Evolutionary conservation across 2,329 filamentous ascomycete genomes (phyloP).

Genomic region (Elsinoe australis): DNA sequence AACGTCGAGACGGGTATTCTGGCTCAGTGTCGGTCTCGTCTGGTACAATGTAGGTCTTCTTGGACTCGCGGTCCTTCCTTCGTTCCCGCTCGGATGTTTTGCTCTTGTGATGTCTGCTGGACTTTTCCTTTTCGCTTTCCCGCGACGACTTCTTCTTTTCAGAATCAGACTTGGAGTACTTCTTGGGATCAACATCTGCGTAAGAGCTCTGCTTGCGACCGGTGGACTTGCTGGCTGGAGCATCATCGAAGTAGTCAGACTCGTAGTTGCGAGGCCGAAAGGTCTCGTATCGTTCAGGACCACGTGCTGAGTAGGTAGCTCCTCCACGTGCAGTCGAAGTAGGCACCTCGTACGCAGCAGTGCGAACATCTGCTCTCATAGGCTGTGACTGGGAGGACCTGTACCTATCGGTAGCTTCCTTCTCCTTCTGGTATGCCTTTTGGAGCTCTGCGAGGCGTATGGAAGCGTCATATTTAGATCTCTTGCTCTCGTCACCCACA

Average conservation of each 20-base stretch:
- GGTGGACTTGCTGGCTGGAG: constrained; percentile 1
- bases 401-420: constrained; percentile 21
- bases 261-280: constrained; percentile 3
- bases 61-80: constrained; percentile 33
- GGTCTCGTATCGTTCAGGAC: constrained; percentile 1
- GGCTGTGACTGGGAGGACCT: constrained; percentile 20
- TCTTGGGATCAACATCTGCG: constrained; percentile 17
- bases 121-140: constrained; percentile 30
- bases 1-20: constrained; percentile 27
- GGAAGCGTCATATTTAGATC: constrained; percentile 70
- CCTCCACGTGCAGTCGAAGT: not conserved
- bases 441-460: constrained; percentile 59
- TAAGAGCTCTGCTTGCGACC: constrained; percentile 13
- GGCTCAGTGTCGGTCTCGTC: constrained; percentile 29
- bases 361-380: constrained; percentile 24
- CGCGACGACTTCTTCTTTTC: constrained; percentile 20
- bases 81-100: constrained; percentile 36
- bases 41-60: constrained; percentile 30
- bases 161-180: constrained; percentile 20
- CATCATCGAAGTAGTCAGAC: constrained; percentile 7
- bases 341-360: constrained; percentile 16
- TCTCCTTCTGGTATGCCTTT: constrained; percentile 44
- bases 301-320: constrained; percentile 12
- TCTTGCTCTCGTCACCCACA: constrained; percentile 66
- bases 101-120: constrained; percentile 34